phyloP scores from a whole-genome alignment of 2,329 filamentous ascomycete genomes.

The Rhynchosporium graminicola region DNA sequence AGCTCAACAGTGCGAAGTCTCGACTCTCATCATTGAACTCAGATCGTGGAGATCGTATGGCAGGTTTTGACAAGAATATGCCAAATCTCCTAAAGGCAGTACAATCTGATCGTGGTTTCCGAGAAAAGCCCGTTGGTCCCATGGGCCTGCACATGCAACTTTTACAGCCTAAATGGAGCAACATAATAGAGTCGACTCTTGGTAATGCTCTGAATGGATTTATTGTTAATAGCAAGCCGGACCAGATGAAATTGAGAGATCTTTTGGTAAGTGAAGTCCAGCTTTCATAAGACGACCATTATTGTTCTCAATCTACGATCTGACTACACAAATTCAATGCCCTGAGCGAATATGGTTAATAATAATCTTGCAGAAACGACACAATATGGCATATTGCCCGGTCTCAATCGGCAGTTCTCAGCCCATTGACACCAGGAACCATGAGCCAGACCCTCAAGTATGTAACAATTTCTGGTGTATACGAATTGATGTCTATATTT shows the following conservation, averaged over 20 bases:
- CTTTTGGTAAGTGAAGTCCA: constrained; percentile 45
- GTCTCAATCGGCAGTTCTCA: constrained; percentile 64
- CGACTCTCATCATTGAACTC: constrained; percentile 54
- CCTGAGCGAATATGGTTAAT: background rate
- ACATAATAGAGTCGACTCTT: constrained; percentile 75
- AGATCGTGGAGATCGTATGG: constrained; percentile 60
- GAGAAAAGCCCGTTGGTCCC: constrained; percentile 76
- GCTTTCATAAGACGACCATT: too few relatives aligned
- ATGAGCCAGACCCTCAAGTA: constrained; percentile 73
- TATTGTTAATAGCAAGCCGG: constrained; percentile 74
- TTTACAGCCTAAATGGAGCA: constrained; percentile 78
- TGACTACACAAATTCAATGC: too few relatives aligned
- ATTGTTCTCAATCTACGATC: too few relatives aligned
- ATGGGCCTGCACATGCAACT: constrained; percentile 78
- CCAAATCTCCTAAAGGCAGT: constrained; percentile 67
- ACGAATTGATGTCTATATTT: background rate
- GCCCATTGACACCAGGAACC: constrained; percentile 57
- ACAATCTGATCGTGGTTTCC: constrained; percentile 67
- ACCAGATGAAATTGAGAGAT: constrained; percentile 65
- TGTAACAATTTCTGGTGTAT: constrained; percentile 43
- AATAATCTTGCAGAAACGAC: constrained; percentile 42
- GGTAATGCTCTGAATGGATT: constrained; percentile 74
- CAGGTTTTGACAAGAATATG: constrained; percentile 65
- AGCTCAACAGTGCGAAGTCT: constrained; percentile 54
- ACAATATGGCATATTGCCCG: constrained; percentile 50